Base-by-base conservation (phyloP, 75 land plant genomes). In the Adiantum capillusveneris region DNA sequence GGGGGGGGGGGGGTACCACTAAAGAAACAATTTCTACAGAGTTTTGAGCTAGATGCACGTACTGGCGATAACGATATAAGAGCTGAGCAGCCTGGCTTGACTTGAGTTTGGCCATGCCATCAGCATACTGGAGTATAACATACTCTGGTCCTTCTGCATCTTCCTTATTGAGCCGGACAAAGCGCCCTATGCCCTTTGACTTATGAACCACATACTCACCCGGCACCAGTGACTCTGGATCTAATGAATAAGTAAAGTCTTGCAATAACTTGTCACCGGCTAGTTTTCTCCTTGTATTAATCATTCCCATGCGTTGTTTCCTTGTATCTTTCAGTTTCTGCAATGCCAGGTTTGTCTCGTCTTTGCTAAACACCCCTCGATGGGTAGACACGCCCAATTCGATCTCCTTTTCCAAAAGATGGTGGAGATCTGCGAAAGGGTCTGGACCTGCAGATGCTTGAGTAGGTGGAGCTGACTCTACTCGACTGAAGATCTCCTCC, bases 131-230 rank as follows among this genome's bases (percentile, higher is more conserved):
- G 9, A 94, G 83, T 43, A 81, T 90, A 14, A 84, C 82, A 66
- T 81, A 90, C 80, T 90, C 86, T 9, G 65, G 34, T 29, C 13
- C 65, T 27, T 65, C 75, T 0, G 66, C 27, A 16, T 70, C 73
- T 58, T 87, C 94, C 28, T 67, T 64, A 26, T 84, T 84, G 19
- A 84, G 73, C 16, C 86, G 80, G 30, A 84, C 83, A 65, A 94
- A 94, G 27, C 69, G 61, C 17, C 99, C 99, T 54, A 94, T 53
- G 16, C 99, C 99, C 1, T 90, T 96, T 57, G 80, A 87, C 79
- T 82, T 86, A 53, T 94, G 99, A 65, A 94, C 99, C 31, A 94
- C 90, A 70, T 75, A 90, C 44, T 94, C 99, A 9, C 99, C 99
- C 0, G 61, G 67, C 7, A 64, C 67, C n/a, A 94, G 75, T 13